Evolutionary conservation across 2,329 filamentous ascomycete genomes (phyloP).

Genomic region (Stromatinia cepivora): DNA sequence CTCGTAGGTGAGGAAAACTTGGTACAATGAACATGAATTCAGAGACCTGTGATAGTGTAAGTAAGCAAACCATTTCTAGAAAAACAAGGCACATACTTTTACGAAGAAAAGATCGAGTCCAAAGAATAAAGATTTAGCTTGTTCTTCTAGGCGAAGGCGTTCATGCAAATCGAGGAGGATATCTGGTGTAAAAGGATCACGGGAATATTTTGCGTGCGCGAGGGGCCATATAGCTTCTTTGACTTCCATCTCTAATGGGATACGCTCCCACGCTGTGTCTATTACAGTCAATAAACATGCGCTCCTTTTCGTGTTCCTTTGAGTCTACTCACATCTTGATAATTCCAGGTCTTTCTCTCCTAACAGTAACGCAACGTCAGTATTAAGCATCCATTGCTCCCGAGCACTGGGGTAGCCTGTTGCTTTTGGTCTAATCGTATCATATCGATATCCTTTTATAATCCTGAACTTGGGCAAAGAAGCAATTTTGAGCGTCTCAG

Average conservation of each 20-base stretch:
- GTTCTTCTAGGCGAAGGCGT: slow-evolving; percentile 3
- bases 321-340: slow-evolving; percentile 53
- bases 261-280: slow-evolving; percentile 61
- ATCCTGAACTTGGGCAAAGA: slow-evolving; percentile 52
- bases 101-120: slow-evolving; percentile 66
- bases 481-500: slow-evolving; percentile 52
- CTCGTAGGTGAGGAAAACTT: slow-evolving; percentile 57
- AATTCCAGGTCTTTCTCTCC: slow-evolving; percentile 64
- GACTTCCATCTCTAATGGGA: slow-evolving; percentile 53
- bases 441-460: slow-evolving; percentile 62
- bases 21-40: slow-evolving; percentile 62
- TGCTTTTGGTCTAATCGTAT: slow-evolving; percentile 57
- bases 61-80: neutral
- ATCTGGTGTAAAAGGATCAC: slow-evolving; percentile 5
- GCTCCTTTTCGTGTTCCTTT: neutral
- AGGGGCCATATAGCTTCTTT: slow-evolving; percentile 62
- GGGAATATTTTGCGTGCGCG: slow-evolving; percentile 56
- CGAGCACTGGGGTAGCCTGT: slow-evolving; percentile 57
- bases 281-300: slow-evolving; percentile 25
- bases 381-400: slow-evolving; percentile 67
- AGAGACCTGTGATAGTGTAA: slow-evolving; percentile 49
- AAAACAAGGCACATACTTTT: slow-evolving; percentile 48
- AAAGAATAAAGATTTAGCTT: slow-evolving; percentile 30
- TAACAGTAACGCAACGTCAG: slow-evolving; percentile 61
- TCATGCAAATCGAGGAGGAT: neutral